Base-by-base conservation (phyloP, 2,329 filamentous ascomycete species). In the Leptographium radiaticola region DNA sequence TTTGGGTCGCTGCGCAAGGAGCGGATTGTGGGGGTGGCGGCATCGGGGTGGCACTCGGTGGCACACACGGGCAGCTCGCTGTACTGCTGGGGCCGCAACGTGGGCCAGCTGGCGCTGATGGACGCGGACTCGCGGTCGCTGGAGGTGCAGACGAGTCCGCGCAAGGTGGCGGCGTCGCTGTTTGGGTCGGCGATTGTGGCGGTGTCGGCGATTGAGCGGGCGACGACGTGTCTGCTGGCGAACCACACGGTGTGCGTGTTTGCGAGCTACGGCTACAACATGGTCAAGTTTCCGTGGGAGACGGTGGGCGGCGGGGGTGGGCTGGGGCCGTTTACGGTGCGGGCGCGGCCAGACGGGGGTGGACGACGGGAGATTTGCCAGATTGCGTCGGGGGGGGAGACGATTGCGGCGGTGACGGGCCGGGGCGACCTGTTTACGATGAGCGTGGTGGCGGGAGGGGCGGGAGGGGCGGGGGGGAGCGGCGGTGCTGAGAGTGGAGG, bases 21-120 rank as follows among this genome's bases (percentile, higher is more conserved):
- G 64, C 65, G 72, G 1, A 79, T 97, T 16, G 67, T 87, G 25
- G 93, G 93, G 0, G 80, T 90, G 54, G 89, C 93, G 2, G 91
- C 93, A 8, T 97, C 93, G 2, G 76, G 87, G 0, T 83, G 95
- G 42, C 93, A 98, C 68, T 97, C 93, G 0, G 90, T 94, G 4
- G 88, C 89, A 0, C 86, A 93, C 63, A 96, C 89, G 0, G 76
- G 79, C 1, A 80, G 81, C 0, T 87, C 88, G 1, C 71, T 98
- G 1, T 98, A 87, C 65, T 95, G 89, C 2, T 98, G 95, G 76
- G 93, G 93, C 25, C 94, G 93, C 62, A 98, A 97, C 62, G 83
- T 89, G 61, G 93, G 93, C 2, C 93, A 98, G 66, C 77, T 98
- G 48, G 93, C 89, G 6, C 76, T 98, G 52, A 89, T 96, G 71